Evolutionary conservation across 495 filamentous ascomycete genomes (phyloP).

Genomic region (Cercophora newfieldiana): DNA sequence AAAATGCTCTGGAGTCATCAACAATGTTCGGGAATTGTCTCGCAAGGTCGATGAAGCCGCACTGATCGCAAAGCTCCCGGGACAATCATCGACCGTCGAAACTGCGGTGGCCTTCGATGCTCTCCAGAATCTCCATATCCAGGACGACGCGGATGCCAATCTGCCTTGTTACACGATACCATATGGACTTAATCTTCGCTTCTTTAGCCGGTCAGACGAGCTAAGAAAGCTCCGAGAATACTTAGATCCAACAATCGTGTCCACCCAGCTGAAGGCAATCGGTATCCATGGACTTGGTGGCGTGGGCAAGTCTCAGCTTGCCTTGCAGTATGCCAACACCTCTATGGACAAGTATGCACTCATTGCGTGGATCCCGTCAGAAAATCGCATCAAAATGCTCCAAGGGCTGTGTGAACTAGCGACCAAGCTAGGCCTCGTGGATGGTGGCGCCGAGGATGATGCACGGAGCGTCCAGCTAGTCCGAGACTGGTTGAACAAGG

Average conservation of each 20-base stretch:
- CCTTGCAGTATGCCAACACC: constrained; percentile 22
- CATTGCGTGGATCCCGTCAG: constrained; percentile 19
- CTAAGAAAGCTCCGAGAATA: constrained; percentile 5
- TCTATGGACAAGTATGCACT: constrained; percentile 16
- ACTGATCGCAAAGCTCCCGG: neutral
- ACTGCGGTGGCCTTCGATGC: neutral
- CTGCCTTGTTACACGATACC: constrained; percentile 9
- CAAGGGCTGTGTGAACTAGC: constrained; percentile 14
- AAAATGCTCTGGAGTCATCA: neutral
- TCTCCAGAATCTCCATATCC: neutral
- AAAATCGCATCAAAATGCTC: constrained; percentile 13
- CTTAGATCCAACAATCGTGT: neutral
- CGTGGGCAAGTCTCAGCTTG: constrained; percentile 21
- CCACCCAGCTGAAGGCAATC: constrained; percentile 9
- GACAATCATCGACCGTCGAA: neutral
- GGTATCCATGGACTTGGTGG: constrained; percentile 23
- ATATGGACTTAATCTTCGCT: constrained; percentile 12
- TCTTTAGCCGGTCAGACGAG: constrained; percentile 3
- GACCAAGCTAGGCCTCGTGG: constrained; percentile 15
- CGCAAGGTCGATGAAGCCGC: neutral
- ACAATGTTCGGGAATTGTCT: neutral
- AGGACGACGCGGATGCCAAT: neutral
- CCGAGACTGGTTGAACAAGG: constrained; percentile 16
- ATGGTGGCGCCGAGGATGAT: constrained; percentile 4
- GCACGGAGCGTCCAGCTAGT: constrained; percentile 6